Base-by-base conservation (phyloP, 495 filamentous ascomycete species). In the Friedmanniomyces simplex region DNA sequence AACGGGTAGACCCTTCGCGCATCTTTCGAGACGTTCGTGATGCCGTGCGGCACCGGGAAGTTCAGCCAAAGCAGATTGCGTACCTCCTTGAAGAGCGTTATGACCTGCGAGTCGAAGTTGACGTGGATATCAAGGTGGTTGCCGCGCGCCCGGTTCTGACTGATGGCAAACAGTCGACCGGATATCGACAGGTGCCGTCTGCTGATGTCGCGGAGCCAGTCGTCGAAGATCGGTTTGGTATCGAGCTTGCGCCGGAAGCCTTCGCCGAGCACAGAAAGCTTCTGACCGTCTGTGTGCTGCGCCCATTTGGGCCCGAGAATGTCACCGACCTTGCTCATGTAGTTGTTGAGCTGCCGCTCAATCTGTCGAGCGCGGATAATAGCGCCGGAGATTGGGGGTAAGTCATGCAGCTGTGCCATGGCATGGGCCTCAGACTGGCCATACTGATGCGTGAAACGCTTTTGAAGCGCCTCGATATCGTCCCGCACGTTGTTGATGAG, bases 321-420 rank as follows among this genome's bases (percentile, higher is more conserved):
- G 65, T 93, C 87, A 66, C 96, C 93, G 51, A 99, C 90, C 68
- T 93, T 94, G 63, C 89, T 89, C 93, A 99, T 96, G 71, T 97
- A 97, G 8, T 82, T 83, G 67, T 95, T 82, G 8, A 97, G 79
- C 66, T 97, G 93, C 21, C 87, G 82, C 75, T 97, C 93, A 57
- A 99, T 97, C 71, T 99, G 93, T 14, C 89, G 81, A 22, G 89
- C 91, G 89, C 93, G 96, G 53, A 96, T 91, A 54, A 99, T 96
- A 16, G 91, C 89, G 50, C 93, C 94, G 8, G 93, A 91, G 18
- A 97, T 89, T 0, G 93, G 94, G 0, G 93, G 91, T 16, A 99
- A 72, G 72, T 99, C 93, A 52, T 89, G 88, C 36, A 99, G 75
- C 68, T 96, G 91, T 1, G 91, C 89, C 93, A 99, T 97, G 5